These are phyloP conservation scores for Asterophora parasitica DNA, from an alignment of 768 basidiomycete species.

Conservation along the genomic window DNA sequence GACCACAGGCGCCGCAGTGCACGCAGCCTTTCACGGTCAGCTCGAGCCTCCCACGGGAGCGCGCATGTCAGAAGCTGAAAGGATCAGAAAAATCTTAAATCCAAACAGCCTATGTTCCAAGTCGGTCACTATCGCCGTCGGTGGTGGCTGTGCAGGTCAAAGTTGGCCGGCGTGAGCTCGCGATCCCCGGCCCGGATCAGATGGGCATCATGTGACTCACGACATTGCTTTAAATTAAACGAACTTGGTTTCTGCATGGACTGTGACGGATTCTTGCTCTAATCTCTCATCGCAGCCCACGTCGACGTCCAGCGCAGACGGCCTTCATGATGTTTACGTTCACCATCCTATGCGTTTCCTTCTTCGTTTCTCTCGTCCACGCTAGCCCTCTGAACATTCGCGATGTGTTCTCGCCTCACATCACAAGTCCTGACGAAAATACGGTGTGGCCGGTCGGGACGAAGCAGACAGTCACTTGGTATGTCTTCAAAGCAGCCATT, in stretches of 20 bases:
- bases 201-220: constrained; percentile 19
- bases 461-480: constrained; percentile 51
- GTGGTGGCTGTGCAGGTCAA: too few species aligned
- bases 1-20: too few species aligned
- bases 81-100: too few species aligned
- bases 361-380: constrained; percentile 24
- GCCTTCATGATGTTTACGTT: constrained; percentile 25
- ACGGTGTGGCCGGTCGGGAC: constrained; percentile 50
- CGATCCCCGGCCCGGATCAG: too few species aligned
- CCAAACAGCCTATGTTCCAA: too few species aligned
- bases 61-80: too few species aligned
- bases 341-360: constrained; percentile 25
- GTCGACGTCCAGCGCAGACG: constrained; percentile 11
- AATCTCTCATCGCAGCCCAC: constrained; percentile 14
- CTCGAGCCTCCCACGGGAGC: too few species aligned
- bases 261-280: constrained; percentile 11
- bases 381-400: constrained; percentile 35
- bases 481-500: constrained; percentile 12
- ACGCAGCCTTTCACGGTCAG: too few species aligned
- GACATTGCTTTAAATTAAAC: constrained; percentile 15
- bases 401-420: constrained; percentile 46
- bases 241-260: constrained; percentile 4
- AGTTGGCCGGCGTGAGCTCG: background rate
- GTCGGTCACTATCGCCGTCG: too few species aligned
- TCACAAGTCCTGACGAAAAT: constrained; percentile 40